Evolutionary conservation across 2,329 filamentous ascomycete species (phyloP).

Genomic region (Tolypocladium cylindrosporum): DNA sequence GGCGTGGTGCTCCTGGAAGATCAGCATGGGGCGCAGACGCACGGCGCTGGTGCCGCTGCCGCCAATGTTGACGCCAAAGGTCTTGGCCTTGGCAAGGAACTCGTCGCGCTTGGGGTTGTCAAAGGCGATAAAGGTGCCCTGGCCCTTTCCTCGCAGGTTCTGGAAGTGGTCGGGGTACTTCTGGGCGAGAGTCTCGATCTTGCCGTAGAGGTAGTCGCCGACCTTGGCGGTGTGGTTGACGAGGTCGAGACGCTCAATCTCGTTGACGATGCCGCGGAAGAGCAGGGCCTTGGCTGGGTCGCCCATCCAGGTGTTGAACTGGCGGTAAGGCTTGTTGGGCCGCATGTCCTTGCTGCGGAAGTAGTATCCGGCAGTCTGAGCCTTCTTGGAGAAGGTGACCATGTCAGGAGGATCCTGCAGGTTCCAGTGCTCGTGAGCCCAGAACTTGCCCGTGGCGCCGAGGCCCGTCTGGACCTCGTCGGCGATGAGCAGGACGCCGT

Average conservation of each 20-base stretch:
- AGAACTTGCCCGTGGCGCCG: slow-evolving; percentile 88
- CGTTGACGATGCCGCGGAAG: slow-evolving; percentile 76
- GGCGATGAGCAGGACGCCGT: slow-evolving; percentile 77
- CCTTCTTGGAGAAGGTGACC: slow-evolving; percentile 94
- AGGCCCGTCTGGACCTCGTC: slow-evolving; percentile 93
- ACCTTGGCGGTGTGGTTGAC: slow-evolving; percentile 69
- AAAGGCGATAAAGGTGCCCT: slow-evolving; percentile 89
- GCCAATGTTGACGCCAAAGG: slow-evolving; percentile 75
- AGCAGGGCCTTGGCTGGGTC: slow-evolving; percentile 77
- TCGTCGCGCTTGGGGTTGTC: slow-evolving; percentile 73
- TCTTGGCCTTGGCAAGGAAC: slow-evolving; percentile 71
- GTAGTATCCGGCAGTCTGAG: slow-evolving; percentile 88
- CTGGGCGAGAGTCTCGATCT: slow-evolving; percentile 55
- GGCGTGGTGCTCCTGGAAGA: slow-evolving; percentile 85
- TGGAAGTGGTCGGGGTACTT: slow-evolving; percentile 69
- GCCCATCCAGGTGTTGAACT: slow-evolving; percentile 98
- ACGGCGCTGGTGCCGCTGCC: slow-evolving; percentile 70
- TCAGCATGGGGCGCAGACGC: slow-evolving; percentile 77
- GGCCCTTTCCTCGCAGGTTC: slow-evolving; percentile 78
- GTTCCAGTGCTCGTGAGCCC: slow-evolving; percentile 94
- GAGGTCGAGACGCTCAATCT: slow-evolving; percentile 68
- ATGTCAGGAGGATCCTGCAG: slow-evolving; percentile 74
- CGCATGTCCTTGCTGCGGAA: slow-evolving; percentile 70
- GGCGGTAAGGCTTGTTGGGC: slow-evolving; percentile 87
- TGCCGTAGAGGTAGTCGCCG: slow-evolving; percentile 67